Evolutionary conservation across 192 early-diverging fungal species (phyloP).

Genomic region (Backusella macrospora): DNA sequence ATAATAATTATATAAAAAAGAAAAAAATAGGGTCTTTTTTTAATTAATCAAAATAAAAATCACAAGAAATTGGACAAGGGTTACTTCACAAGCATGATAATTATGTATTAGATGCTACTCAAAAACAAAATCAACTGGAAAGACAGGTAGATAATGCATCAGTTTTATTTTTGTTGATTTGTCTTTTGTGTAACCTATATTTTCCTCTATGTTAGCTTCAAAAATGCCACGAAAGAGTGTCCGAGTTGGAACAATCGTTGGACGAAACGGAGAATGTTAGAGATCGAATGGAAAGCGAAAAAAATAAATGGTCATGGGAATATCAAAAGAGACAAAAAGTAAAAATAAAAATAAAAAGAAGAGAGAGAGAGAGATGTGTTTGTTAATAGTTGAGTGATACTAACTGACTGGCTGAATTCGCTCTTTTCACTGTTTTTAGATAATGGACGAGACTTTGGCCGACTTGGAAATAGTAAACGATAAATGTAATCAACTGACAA

Average conservation of each 20-base stretch:
- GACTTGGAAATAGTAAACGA: constrained; percentile 33
- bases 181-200: constrained; percentile 23
- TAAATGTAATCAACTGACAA: constrained; percentile 26
- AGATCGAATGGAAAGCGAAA: constrained; percentile 33
- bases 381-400: too few species aligned
- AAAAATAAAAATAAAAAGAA: constrained; percentile 1
- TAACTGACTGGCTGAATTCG: not conserved
- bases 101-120: constrained; percentile 34
- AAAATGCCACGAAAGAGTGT: constrained; percentile 17
- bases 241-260: constrained; percentile 26
- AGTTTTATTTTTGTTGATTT: not conserved
- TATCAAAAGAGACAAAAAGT: constrained; percentile 43
- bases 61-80: constrained; percentile 48
- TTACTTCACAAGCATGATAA: constrained; percentile 45
- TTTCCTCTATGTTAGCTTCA: constrained; percentile 27
- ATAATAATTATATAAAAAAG: not conserved
- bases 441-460: constrained; percentile 27
- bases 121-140: constrained; percentile 31
- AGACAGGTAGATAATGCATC: constrained; percentile 34
- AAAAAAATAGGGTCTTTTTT: not conserved
- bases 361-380: not conserved
- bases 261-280: constrained; percentile 36
- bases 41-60: constrained; percentile 10
- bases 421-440: constrained; percentile 15
- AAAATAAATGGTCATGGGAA: constrained; percentile 28